Conservation (phyloP, 805 yeast genomes). For the Saccharomyces kudriavzevii region DNA sequence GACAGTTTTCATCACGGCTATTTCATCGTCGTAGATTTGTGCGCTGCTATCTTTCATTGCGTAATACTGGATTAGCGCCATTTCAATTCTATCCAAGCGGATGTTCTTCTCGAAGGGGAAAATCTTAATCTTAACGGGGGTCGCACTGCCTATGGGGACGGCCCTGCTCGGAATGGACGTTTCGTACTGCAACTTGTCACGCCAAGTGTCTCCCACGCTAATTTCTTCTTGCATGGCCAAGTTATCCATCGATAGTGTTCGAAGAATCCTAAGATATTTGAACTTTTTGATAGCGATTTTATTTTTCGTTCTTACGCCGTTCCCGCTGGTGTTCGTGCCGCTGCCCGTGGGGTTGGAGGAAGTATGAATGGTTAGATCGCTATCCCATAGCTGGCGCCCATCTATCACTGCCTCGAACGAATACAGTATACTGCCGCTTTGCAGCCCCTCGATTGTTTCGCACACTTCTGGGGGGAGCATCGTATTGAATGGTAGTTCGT, state of each 20-base stretch:
- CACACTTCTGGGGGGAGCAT: slow-evolving; percentile 76
- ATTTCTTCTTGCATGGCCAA: slow-evolving; percentile 59
- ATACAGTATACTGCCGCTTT: slow-evolving; percentile 68
- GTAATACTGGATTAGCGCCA: slow-evolving; percentile 59
- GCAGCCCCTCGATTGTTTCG: slow-evolving; percentile 83
- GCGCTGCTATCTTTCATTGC: slow-evolving; percentile 49
- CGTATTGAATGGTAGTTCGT: slow-evolving; percentile 78
- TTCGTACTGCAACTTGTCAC: slow-evolving; percentile 77
- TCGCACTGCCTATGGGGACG: slow-evolving; percentile 71
- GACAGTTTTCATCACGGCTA: slow-evolving; percentile 43
- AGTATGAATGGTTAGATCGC: not conserved
- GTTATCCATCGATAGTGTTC: slow-evolving; percentile 77
- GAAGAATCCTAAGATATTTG: slow-evolving; percentile 64
- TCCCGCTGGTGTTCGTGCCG: not conserved
- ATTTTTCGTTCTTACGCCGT: slow-evolving; percentile 35
- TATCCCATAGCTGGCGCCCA: slow-evolving; percentile 28
- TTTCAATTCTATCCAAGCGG: slow-evolving; percentile 55
- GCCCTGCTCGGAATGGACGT: slow-evolving; percentile 81
- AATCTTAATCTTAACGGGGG: slow-evolving; percentile 60
- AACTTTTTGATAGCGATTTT: slow-evolving; percentile 38
- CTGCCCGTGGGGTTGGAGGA: not conserved
- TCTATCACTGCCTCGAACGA: slow-evolving; percentile 71
- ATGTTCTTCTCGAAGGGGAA: slow-evolving; percentile 78
- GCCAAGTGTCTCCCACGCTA: slow-evolving; percentile 88
- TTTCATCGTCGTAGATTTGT: slow-evolving; percentile 52